Base-by-base conservation (phyloP, 345 rosid genomes). In the Hibiscus syriacus region DNA sequence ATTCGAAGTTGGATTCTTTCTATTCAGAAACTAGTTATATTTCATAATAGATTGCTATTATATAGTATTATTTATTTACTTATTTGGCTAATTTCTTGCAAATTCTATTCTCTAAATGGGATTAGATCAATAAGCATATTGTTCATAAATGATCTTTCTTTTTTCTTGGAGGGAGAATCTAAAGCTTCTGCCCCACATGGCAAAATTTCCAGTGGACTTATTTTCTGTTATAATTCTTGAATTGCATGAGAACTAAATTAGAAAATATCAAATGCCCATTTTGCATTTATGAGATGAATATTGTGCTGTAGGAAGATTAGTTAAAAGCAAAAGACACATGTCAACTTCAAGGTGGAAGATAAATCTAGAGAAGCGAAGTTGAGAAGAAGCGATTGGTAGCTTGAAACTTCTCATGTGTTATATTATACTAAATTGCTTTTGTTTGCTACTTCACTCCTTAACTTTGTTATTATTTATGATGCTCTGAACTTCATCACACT, bases 1-100 rank as follows among this genome's bases (percentile, higher is more conserved):
- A 19, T 74, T n/a, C 3, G 65, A 58, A 66, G 73, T 70, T 67
- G 64, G 41, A 59, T 65, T 49, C 64, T 57, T 79, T 73, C 70
- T 48, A 48, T 14, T 2, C 55, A 45, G 54, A 74, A 68, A 59
- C 58, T 41, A 48, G 69, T 73, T 54, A 13, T 43, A 14, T 70
- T 53, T 65, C 27, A 5, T 55, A 46, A n/a, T 26, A 64, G 8
- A 43, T 49, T 45, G 27, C n/a, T 55, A 30, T 43, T 64, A 56
- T 17, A 59, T 70, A 55, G 10, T 78, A 11, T 43, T 43, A 5
- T 20, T 58, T 22, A 34, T 43, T 27, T 39, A 20, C 19, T 0
- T 66, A 38, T 58, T 46, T 38, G 55, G 20, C 14, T 34, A 23
- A 32, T 41, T 64, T 41, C 14, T 27, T 63, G 48, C 13, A 38